These are phyloP conservation scores for Leptographium flavum DNA, from an alignment of 2,329 filamentous ascomycete genomes.

Conservation along the genomic window DNA sequence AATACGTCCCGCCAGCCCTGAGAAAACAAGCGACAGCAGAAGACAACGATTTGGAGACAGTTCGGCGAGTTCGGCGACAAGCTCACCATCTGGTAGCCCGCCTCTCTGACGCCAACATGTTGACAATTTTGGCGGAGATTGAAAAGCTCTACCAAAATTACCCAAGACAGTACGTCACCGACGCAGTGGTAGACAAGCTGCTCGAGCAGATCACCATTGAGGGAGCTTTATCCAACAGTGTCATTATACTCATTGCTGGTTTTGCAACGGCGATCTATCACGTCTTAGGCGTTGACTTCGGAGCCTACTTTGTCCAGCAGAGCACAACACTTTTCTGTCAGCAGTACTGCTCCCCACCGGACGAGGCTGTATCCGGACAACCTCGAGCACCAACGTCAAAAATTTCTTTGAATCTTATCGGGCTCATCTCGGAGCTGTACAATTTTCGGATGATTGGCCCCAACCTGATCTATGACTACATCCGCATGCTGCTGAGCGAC, in stretches of 20 bases:
- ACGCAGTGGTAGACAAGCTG: slow-evolving; percentile 62
- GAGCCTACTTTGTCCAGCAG: slow-evolving; percentile 64
- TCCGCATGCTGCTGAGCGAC: slow-evolving; percentile 59
- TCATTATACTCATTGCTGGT: slow-evolving; percentile 78
- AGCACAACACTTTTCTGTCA: slow-evolving; percentile 45
- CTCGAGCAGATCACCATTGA: slow-evolving; percentile 68
- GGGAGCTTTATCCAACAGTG: slow-evolving; percentile 69
- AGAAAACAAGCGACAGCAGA: slow-evolving; percentile 31
- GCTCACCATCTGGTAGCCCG: slow-evolving; percentile 84
- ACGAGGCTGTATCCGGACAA: slow-evolving; percentile 14
- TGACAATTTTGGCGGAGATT: slow-evolving; percentile 70
- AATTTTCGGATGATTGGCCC: slow-evolving; percentile 79
- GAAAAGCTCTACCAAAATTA: slow-evolving; percentile 74
- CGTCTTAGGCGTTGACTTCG: slow-evolving; percentile 76
- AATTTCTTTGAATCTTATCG: slow-evolving; percentile 61
- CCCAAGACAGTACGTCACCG: slow-evolving; percentile 78
- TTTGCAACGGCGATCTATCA: slow-evolving; percentile 84
- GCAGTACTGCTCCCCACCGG: slow-evolving; percentile 36
- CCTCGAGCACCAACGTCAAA: slow-evolving; percentile 28
- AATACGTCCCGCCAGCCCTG: slow-evolving; percentile 84
- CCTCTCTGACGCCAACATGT: slow-evolving; percentile 77
- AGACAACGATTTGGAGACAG: slow-evolving; percentile 42
- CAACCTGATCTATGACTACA: slow-evolving; percentile 79
- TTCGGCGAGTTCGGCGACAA: slow-evolving; percentile 61
- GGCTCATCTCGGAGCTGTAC: slow-evolving; percentile 75